Percentiles rank a stretch among this genome's conserved stretches.
phyloP scores from a whole-genome alignment of 345 rosid genomes.

The Jatropha curcas region DNA sequence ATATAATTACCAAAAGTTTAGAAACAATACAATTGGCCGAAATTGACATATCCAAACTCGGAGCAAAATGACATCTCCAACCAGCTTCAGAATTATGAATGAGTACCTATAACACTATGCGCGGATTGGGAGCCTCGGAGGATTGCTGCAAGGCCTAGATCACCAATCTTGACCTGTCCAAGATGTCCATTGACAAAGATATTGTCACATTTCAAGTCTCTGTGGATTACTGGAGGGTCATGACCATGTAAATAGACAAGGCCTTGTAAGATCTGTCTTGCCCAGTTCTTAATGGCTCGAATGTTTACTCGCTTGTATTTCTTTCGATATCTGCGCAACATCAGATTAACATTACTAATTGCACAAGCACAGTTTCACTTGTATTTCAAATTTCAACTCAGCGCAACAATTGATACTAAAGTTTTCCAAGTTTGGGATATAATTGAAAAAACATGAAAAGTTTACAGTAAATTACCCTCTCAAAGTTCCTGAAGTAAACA shows the following conservation, averaged over 20 bases:
- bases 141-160: constrained; percentile 36
- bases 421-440: neutral
- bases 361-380: too few relatives aligned
- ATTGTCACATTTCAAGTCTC: constrained; percentile 38
- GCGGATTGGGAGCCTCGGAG: constrained; percentile 27
- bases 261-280: constrained; percentile 33
- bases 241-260: constrained; percentile 34
- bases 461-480: constrained; percentile 57
- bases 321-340: constrained; percentile 20
- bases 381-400: too few relatives aligned
- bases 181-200: constrained; percentile 41
- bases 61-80: too few relatives aligned
- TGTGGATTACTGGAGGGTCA: constrained; percentile 36
- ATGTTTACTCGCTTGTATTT: constrained; percentile 29
- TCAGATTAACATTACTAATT: neutral
- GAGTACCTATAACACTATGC: constrained; percentile 35
- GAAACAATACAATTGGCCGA: neutral
- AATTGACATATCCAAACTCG: too few relatives aligned
- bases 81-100: too few relatives aligned
- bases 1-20: neutral
- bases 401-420: too few relatives aligned
- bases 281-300: constrained; percentile 30
- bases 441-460: too few relatives aligned
- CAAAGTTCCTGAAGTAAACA: constrained; percentile 85
- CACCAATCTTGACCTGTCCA: constrained; percentile 41